These are phyloP conservation scores for Podaxis sp. DNA, from an alignment of 768 basidiomycete genomes.

Conservation along the genomic window DNA sequence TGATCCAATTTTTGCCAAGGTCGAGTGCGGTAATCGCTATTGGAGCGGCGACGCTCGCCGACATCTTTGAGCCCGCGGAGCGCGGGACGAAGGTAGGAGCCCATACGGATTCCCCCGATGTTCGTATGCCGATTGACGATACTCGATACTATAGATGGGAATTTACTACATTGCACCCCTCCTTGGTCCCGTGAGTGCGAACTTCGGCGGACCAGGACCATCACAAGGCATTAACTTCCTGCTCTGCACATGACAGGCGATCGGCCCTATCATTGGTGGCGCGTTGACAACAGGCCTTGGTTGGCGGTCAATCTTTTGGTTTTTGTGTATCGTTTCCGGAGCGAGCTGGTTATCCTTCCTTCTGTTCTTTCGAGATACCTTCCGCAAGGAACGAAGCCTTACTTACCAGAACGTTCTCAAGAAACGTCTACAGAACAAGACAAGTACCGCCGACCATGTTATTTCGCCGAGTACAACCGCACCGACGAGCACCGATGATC, in stretches of 20 bases:
- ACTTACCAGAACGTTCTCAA: slow-evolving; percentile 71
- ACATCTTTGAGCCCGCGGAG: slow-evolving; percentile 74
- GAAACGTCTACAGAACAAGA: slow-evolving; percentile 33
- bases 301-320: slow-evolving; percentile 87
- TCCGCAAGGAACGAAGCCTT: slow-evolving; percentile 77
- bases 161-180: slow-evolving; percentile 80
- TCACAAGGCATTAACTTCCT: not conserved
- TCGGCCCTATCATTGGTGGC: slow-evolving; percentile 75
- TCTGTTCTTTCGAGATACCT: slow-evolving; percentile 78
- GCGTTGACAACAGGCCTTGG: slow-evolving; percentile 60
- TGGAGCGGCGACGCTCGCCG: slow-evolving; percentile 77
- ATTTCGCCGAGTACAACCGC: not conserved
- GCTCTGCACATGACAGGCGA: slow-evolving; percentile 28
- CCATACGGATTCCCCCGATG: not conserved
- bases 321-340: slow-evolving; percentile 65
- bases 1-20: slow-evolving; percentile 27
- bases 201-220: slow-evolving; percentile 5
- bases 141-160: slow-evolving; percentile 51
- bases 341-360: slow-evolving; percentile 55
- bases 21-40: slow-evolving; percentile 69
- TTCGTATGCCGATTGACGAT: not conserved
- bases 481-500: not conserved
- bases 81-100: slow-evolving; percentile 58
- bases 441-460: not conserved
- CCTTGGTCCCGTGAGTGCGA: slow-evolving; percentile 55